A percentile compares a stretch with the other conserved stretches of the same genome.
Conservation (phyloP, 73 alveolate genomes). For the Symbiodinium natans region DNA sequence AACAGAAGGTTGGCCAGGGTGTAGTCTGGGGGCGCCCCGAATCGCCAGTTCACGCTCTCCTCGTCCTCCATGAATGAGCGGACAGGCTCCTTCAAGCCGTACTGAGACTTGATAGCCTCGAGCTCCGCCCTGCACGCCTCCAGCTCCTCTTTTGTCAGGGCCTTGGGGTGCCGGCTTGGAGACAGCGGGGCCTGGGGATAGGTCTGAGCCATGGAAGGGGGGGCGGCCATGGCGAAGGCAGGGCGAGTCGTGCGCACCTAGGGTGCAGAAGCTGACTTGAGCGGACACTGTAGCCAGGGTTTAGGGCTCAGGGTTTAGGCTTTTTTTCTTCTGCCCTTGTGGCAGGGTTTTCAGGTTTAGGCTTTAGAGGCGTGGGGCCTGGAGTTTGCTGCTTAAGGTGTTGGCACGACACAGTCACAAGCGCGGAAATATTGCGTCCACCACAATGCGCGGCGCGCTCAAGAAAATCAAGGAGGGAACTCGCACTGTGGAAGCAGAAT, state of each 20-base stretch:
- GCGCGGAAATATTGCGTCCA: too few relatives aligned
- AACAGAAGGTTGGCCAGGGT: slow-evolving; percentile 55
- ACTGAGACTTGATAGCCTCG: not conserved
- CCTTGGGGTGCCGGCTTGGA: slow-evolving; percentile 7
- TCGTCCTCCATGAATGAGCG: not conserved
- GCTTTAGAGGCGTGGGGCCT: not conserved
- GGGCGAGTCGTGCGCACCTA: too few relatives aligned
- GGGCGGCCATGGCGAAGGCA: not conserved
- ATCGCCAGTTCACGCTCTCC: slow-evolving; percentile 64
- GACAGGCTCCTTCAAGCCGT: too few relatives aligned
- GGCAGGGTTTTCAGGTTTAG: not conserved
- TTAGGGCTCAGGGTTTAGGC: too few relatives aligned
- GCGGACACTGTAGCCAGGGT: too few relatives aligned
- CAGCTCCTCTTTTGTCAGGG: not conserved
- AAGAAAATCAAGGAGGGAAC: too few relatives aligned
- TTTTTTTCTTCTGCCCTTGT: too few relatives aligned
- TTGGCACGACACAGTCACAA: too few relatives aligned
- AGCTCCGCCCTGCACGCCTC: not conserved
- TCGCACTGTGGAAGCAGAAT: too few relatives aligned
- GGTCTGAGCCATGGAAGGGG: slow-evolving; percentile 11
- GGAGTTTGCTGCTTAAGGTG: too few relatives aligned
- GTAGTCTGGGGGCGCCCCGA: slow-evolving; percentile 79
- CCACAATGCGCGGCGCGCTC: too few relatives aligned
- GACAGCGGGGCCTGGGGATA: slow-evolving; percentile 1
- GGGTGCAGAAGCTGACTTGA: too few relatives aligned